Evolutionary conservation across 495 filamentous ascomycete species (phyloP).

Genomic region (Alectoria sarmentosa): DNA sequence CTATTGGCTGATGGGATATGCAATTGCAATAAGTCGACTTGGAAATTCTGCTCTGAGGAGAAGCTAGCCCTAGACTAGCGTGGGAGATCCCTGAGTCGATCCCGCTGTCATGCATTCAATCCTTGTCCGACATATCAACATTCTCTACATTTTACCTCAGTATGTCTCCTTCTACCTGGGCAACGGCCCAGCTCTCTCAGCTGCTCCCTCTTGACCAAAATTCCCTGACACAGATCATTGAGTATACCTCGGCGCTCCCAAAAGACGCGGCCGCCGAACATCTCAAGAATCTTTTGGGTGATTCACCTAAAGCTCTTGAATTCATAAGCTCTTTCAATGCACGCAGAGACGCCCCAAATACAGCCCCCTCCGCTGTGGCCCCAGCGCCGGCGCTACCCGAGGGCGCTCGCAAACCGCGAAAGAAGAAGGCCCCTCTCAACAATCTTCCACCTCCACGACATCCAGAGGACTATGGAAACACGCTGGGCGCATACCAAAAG

Average conservation of each 20-base stretch:
- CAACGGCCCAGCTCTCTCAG: conserved; percentile 62
- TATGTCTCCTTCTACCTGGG: conserved; percentile 37
- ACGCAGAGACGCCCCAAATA: conserved; percentile 43
- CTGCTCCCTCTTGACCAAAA: conserved; percentile 79
- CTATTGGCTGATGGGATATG: no score
- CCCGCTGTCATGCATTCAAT: neutral
- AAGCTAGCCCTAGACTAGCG: no score
- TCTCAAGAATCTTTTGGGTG: conserved; percentile 81
- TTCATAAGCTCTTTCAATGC: conserved; percentile 91
- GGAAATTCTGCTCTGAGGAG: no score
- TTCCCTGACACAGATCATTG: conserved; percentile 71
- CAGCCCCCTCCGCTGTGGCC: conserved; percentile 5
- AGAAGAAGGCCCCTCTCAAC: conserved; percentile 55
- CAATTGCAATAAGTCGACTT: no score
- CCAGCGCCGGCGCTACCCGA: conserved; percentile 17
- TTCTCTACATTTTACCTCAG: no score
- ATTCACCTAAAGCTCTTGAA: conserved; percentile 75
- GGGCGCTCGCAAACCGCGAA: conserved; percentile 38
- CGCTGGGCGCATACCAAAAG: conserved; percentile 54
- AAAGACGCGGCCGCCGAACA: conserved; percentile 72
- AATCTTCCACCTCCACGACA: conserved; percentile 52
- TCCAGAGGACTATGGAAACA: conserved; percentile 52
- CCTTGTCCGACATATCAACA: no score
- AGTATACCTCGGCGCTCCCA: conserved; percentile 66
- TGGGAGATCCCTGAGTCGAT: neutral